Percentiles rank a stretch among this genome's conserved stretches.
phyloP scores from a whole-genome alignment of 2,329 filamentous ascomycete species.

The Beauveria rudraprayagi region DNA sequence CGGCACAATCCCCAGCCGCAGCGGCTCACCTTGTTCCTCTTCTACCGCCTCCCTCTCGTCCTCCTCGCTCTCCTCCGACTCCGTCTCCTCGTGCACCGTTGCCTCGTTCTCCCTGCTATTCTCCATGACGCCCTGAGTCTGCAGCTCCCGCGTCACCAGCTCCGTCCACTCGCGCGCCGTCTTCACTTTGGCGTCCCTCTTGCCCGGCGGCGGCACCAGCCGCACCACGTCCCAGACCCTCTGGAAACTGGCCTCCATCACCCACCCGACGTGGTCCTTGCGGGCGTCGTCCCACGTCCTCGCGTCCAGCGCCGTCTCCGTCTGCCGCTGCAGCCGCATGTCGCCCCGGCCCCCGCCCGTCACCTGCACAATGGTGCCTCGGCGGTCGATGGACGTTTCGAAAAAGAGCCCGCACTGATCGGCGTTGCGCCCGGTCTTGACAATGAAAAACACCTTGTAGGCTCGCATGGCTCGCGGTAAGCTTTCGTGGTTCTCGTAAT shows the following conservation, averaged over 20 bases:
- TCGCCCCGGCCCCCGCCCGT: neutral
- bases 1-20: neutral
- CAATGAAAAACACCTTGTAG: neutral
- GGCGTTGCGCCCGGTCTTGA: neutral
- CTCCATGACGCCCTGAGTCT: neutral
- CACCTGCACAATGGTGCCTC: conserved; percentile 1
- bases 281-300: neutral
- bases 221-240: neutral
- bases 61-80: neutral
- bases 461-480: neutral
- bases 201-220: neutral
- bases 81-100: neutral
- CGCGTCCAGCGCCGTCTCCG: neutral
- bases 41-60: neutral
- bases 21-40: neutral
- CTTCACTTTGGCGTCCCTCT: neutral
- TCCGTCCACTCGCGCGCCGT: neutral
- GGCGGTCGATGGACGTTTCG: neutral
- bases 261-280: conserved; percentile 4
- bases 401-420: conserved; percentile 8
- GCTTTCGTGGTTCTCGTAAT: neutral
- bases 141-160: neutral
- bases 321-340: neutral
- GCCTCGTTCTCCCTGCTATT: neutral
- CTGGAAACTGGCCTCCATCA: neutral